Base-by-base conservation (phyloP, 1,284 basidiomycete genomes). In the Wallemia hederae region DNA sequence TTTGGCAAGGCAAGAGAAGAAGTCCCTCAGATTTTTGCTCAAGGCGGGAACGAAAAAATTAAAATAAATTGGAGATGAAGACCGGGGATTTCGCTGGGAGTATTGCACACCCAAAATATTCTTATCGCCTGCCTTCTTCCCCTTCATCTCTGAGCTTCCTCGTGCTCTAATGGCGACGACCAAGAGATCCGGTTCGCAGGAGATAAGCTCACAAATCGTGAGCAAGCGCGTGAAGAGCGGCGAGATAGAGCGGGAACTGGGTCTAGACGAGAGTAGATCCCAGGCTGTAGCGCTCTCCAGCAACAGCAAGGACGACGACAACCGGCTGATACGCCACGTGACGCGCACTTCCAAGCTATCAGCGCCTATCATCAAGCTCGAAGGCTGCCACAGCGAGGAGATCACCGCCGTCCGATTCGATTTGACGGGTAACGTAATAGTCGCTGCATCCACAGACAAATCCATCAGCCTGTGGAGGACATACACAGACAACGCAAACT, bases 321-420 rank as follows among this genome's bases (percentile, higher is more conserved):
- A 85, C 68, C 81, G 78, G 24, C 77, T 86, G 58, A 75, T 86
- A 62, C 76, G 84, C 60, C 80, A 77, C n/a, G 77, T 86, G 28
- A 81, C 82, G 66, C 76, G 83, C 28, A 86, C 83, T 3, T 85
- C 82, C 69, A 77, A 74, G 65, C 74, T 86, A 55, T 82, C 85
- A 64, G 82, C 83, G 56, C 84, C 83, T 27, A 86, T 86, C 66
- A 76, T 86, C 65, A 84, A 80, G 66, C 72, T 86, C 59, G 75
- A 80, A 1, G 84, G 83, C 0, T 78, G 83, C 1, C 83, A 86
- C 71, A 76, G 77, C 82, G 80, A 75, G 11, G 84, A 86, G 71
- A 82, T 85, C 62, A 62, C 84, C 64, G 81, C 81, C 65, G 84
- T 82, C 71, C 75, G 82, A 63, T 86, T 86, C 65, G 83, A 85